Conservation (phyloP, 1,139 yeast genomes). For the Kurtzmaniella quercitrusa region DNA sequence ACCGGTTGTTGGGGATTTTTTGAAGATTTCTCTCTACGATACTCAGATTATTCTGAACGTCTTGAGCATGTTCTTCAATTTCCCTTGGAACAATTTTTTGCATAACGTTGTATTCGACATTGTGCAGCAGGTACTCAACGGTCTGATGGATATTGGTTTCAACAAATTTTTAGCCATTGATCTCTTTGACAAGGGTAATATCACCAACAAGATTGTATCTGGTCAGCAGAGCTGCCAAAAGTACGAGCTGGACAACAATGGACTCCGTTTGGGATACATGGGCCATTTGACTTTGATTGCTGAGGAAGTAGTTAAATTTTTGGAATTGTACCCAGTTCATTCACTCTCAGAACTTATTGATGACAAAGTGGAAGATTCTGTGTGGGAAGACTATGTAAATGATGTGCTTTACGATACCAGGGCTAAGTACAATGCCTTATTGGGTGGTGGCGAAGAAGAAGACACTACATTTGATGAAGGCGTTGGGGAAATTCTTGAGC, state of each 20-base stretch:
- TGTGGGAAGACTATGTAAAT: constrained; percentile 84
- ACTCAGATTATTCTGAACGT: constrained; percentile 76
- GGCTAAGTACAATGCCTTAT: constrained; percentile 90
- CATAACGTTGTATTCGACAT: constrained; percentile 97
- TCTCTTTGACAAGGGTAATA: constrained; percentile 72
- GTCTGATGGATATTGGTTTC: constrained; percentile 87
- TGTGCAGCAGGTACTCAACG: constrained; percentile 92
- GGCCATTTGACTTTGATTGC: constrained; percentile 95
- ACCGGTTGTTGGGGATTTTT: constrained; percentile 86
- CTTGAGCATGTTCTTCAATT: constrained; percentile 77
- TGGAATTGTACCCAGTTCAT: constrained; percentile 66
- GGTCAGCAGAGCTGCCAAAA: constrained; percentile 78
- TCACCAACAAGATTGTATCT: constrained; percentile 73
- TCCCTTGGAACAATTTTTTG: constrained; percentile 97
- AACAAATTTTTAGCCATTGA: constrained; percentile 87
- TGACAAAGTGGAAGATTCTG: constrained; percentile 52
- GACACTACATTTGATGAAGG: constrained; percentile 52
- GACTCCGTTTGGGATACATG: constrained; percentile 89
- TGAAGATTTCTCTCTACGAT: constrained; percentile 83
- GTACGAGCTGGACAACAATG: constrained; percentile 56
- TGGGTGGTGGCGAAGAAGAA: constrained; percentile 64
- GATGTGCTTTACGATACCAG: constrained; percentile 83
- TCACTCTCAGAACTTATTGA: constrained; percentile 59
- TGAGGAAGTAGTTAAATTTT: constrained; percentile 94
- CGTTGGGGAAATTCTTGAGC: constrained; percentile 42